phyloP scores from a whole-genome alignment of 345 rosid species.

The Erodium maritimum region DNA sequence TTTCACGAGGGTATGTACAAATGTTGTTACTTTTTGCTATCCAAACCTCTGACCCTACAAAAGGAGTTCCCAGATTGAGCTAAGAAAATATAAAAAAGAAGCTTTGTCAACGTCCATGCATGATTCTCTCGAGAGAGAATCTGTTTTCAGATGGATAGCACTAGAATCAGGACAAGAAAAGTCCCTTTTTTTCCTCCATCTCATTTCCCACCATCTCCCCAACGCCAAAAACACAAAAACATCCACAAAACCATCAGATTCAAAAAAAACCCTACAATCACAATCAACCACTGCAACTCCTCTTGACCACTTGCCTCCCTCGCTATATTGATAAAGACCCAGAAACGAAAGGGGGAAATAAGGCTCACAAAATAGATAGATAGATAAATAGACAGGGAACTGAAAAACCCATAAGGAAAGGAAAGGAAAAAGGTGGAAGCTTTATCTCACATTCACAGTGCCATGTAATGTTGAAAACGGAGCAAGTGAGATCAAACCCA shows the following conservation, averaged over 20 bases:
- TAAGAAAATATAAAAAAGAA: slow-evolving; percentile 7
- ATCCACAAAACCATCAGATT: too few species aligned
- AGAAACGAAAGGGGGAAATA: background rate
- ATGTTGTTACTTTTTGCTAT: too few species aligned
- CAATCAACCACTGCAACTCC: too few species aligned
- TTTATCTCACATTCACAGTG: slow-evolving; percentile 14
- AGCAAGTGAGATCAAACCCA: slow-evolving; percentile 4
- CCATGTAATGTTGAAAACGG: background rate
- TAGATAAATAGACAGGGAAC: slow-evolving; percentile 4
- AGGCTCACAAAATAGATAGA: slow-evolving; percentile 8
- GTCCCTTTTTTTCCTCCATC: too few species aligned
- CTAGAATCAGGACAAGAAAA: too few species aligned
- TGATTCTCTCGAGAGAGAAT: slow-evolving; percentile 10
- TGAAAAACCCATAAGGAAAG: background rate
- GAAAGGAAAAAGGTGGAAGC: slow-evolving; percentile 7
- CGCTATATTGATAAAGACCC: too few species aligned
- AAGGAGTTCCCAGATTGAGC: slow-evolving; percentile 7
- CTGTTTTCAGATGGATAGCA: slow-evolving; percentile 1
- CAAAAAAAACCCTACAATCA: too few species aligned
- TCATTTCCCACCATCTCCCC: too few species aligned
- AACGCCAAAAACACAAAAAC: too few species aligned
- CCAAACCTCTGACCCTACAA: too few species aligned
- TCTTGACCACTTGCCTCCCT: too few species aligned
- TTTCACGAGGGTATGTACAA: too few species aligned
- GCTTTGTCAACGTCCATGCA: slow-evolving; percentile 23